Evolutionary conservation across 2,329 filamentous ascomycete genomes (phyloP).

Genomic region (Chrysoporthe austroafricana): DNA sequence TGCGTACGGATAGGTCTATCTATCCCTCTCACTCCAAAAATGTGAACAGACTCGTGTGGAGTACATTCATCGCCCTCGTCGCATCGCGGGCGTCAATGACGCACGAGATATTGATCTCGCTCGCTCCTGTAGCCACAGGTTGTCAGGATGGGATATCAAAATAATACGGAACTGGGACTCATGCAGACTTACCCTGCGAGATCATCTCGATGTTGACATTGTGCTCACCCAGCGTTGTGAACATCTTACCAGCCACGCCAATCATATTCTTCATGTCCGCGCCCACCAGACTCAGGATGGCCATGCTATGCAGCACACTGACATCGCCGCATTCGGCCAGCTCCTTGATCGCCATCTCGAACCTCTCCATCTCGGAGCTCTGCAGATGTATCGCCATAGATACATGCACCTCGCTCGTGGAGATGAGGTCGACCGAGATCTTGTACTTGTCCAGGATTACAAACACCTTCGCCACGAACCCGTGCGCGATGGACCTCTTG

Average conservation of each 20-base stretch:
- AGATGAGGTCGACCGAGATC: slow-evolving; percentile 94
- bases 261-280: slow-evolving; percentile 98
- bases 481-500: slow-evolving; percentile 92
- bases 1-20: neutral
- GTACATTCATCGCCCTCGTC: slow-evolving; percentile 89
- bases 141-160: neutral
- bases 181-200: slow-evolving; percentile 74
- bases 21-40: slow-evolving; percentile 72
- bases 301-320: slow-evolving; percentile 88
- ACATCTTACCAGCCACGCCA: slow-evolving; percentile 92
- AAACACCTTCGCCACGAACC: slow-evolving; percentile 94
- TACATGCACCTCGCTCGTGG: slow-evolving; percentile 94
- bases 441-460: slow-evolving; percentile 84
- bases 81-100: slow-evolving; percentile 93
- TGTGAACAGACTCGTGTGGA: slow-evolving; percentile 96
- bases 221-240: slow-evolving; percentile 89
- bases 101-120: slow-evolving; percentile 98
- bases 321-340: slow-evolving; percentile 84
- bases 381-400: slow-evolving; percentile 94
- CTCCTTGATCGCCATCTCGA: slow-evolving; percentile 71
- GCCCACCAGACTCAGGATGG: slow-evolving; percentile 91
- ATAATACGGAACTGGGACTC: neutral
- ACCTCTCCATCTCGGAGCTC: slow-evolving; percentile 62
- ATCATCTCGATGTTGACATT: slow-evolving; percentile 99
- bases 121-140: slow-evolving; percentile 68